Evolutionary conservation across 768 basidiomycete genomes (phyloP), one percentile per base, ranked within the genome.

Genomic region (Psilocybe subaeruginosa): DNA sequence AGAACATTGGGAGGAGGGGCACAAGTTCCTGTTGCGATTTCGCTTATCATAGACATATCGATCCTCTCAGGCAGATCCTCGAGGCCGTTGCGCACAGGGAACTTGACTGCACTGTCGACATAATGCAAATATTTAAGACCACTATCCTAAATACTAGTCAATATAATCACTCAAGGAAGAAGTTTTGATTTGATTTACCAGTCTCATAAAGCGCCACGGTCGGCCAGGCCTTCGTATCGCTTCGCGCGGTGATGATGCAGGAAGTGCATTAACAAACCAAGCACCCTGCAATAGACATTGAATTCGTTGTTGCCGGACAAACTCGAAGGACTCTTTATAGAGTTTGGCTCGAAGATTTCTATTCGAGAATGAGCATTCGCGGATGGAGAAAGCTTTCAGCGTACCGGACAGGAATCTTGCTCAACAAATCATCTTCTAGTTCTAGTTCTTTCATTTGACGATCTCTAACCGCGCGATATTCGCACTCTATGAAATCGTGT

Each of bases 391-490:
- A 16, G 53, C 49, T 41, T 23, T 9, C 16, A 9, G 74, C 89
- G 53, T 63, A 95, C 94, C 93, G 81, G 30, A 97, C 88, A 6
- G 95, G 92, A 16, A 91, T 82, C 73, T 94, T 95, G 74, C 84
- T 91, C 62, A 95, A 74, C 12, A 96, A 74, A 72, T 95, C 94
- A 71, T 97, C 95, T 71, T 95, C 92, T 43, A 86, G 78, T 69
- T 95, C 95, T 4, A 95, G 79, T 70, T 96, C 93, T 70, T 91
- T 86, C 91, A 95, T 92, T 74, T 95, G 94, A 37, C 92, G 80
- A 68, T 93, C 91, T 49, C 94, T 82, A 8, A 96, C 88, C n/a
- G 85, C 85, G 30, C 91, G 90, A 69, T 95, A 95, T 72, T 94
- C 92, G 68, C 84, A 85, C 54, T 92, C 90, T 23, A 87, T 78